phyloP scores from a whole-genome alignment of 345 rosid species.

The Populus deltoides region DNA sequence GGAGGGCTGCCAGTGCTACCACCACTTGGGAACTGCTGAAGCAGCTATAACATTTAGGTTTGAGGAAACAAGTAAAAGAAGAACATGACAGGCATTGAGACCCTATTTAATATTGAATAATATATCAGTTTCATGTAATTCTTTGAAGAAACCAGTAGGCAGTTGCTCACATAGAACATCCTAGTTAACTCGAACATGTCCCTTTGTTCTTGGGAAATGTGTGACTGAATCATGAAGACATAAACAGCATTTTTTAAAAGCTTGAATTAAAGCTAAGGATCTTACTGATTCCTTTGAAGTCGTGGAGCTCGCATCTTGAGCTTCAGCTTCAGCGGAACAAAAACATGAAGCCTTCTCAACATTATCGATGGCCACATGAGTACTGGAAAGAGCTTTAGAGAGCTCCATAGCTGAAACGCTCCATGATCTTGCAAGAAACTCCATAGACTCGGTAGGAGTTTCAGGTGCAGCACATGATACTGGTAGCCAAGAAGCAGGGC shows the following conservation, averaged over 20 bases:
- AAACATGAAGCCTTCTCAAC: conserved; percentile 30
- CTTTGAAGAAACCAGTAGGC: not conserved
- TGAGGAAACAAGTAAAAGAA: not conserved
- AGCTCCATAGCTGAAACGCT: conserved; percentile 86
- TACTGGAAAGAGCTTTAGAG: conserved; percentile 63
- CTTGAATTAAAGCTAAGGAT: not conserved
- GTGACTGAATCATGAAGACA: not conserved
- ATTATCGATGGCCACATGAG: conserved; percentile 24
- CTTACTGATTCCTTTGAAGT: conserved; percentile 46
- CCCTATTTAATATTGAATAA: not conserved
- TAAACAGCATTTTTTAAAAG: not conserved
- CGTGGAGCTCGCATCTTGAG: conserved; percentile 38
- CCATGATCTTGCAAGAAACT: conserved; percentile 96
- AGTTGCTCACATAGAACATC: not conserved
- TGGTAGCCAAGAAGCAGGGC: conserved; percentile 39
- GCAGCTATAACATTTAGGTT: conserved; percentile 25
- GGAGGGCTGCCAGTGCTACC: conserved; percentile 38
- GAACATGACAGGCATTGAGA: not conserved
- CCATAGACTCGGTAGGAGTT: conserved; percentile 91
- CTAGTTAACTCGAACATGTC: not conserved
- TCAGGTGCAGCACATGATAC: conserved; percentile 55
- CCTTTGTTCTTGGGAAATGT: not conserved
- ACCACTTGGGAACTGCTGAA: conserved; percentile 36
- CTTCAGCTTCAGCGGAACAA: conserved; percentile 35
- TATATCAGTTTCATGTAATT: not conserved